Base-by-base conservation (phyloP, 345 rosid genomes). In the Arabis hirsuta region DNA sequence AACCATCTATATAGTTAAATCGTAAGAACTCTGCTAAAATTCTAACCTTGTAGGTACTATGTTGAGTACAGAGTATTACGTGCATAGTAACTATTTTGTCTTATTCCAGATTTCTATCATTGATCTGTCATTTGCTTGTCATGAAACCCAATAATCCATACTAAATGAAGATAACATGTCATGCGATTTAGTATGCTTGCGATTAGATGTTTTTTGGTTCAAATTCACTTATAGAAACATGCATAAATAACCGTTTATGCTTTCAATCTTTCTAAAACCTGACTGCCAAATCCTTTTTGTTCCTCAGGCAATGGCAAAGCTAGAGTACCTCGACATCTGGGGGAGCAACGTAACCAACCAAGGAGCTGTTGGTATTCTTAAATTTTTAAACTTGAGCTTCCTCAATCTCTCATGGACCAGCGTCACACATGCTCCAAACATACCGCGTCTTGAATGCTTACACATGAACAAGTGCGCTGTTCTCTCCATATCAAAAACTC, bases 311-410 rank as follows among this genome's bases (percentile, higher is more conserved):
- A 66, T 91, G 82, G 79, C 72, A 51, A 88, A 87, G 81, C 90
- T 91, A n/a, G 84, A 88, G 71, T 77, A 88, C 76, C 91, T 95
- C 68, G 96, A 95, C 72, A 86, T 95, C 13, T 91, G 97, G 96
- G 97, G 96, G 27, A 95, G 96, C 78, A 79, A 82, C 67, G 71
- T 91, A 78, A 69, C 99, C 19, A 81, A 89, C 62, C 57, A 76
- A 50, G 96, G 96, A n/a, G 90, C 76, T 60, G 19, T 66, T 29
- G 27, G 68, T 76, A 87, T 94, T 67, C 74, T 45, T 61, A 67
- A 55, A 34, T 89, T 94, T 54, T 81, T 86, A 57, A 82, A 82
- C 72, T 73, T 94, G 81, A 84, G 79, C 74, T 85, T 81, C 83
- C 90, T 94, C 57, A 84, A 77, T 84, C 83, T 91, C 69, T 96